Evolutionary conservation across 1,139 yeast species (phyloP).

Genomic region (Lipomyces yarrowii): DNA sequence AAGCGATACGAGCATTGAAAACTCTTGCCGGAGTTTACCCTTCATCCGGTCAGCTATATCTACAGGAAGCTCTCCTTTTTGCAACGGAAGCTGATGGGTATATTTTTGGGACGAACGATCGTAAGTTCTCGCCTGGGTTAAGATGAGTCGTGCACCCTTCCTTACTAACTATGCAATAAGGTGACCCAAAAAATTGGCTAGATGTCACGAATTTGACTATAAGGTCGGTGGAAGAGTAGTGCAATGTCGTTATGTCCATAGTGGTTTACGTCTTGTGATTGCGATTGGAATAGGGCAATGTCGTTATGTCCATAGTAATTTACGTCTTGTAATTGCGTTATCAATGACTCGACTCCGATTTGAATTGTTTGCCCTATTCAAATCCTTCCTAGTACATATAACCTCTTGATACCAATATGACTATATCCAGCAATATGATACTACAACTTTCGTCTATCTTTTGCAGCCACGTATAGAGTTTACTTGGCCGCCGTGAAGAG

Average conservation of each 20-base stretch:
- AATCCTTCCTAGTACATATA: background rate
- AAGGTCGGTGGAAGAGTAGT: background rate
- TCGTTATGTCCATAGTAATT: background rate
- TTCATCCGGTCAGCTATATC: conserved; percentile 9
- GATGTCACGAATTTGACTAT: background rate
- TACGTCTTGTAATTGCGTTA: background rate
- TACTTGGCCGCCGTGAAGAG: conserved; percentile 24
- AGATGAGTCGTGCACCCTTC: background rate
- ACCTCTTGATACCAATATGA: background rate
- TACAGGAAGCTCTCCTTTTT: conserved; percentile 18
- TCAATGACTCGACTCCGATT: background rate
- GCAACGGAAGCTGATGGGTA: conserved; percentile 14
- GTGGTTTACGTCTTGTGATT: background rate
- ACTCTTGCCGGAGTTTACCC: conserved; percentile 14
- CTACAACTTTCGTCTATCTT: background rate
- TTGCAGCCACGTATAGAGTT: background rate
- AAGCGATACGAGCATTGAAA: conserved; percentile 25
- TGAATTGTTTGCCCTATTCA: conserved; percentile 9
- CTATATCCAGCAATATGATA: background rate
- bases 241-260: background rate
- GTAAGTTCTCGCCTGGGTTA: background rate
- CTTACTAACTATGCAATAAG: background rate
- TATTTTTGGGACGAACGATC: conserved; percentile 8
- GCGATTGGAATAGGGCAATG: background rate
- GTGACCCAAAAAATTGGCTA: background rate